Evolutionary conservation across 257 asterid species (phyloP), one percentile per base, ranked within the genome.

Genomic region (Solanum okadae): DNA sequence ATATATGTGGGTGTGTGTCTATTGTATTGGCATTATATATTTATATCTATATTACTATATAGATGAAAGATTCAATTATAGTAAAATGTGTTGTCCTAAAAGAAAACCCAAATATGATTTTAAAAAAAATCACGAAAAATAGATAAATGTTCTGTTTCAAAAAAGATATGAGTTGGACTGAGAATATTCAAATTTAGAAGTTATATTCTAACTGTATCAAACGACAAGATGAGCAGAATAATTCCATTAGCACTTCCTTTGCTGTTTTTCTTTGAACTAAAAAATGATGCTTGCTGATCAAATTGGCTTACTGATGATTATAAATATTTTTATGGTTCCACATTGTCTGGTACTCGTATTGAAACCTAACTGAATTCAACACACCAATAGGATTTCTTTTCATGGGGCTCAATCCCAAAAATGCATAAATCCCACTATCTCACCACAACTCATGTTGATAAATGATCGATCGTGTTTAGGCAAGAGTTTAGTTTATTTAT

Each of bases 341-440:
- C 61, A 5, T 1, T 52, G 63, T 56, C 25, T 1, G 4, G 2
- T 18, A 56, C 11, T 56, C 2, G 2, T 56, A 56, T 3, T 56
- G 0, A 56, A 20, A 0, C 1, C 5, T 56, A 2, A 56, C 0
- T 0, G 0, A 52, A 18, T 18, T 18, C n/a, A 18, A 16, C 10
- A 1, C n/a, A 6, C 11, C 0, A 18, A 18, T 1, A 1, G 0
- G n/a, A 49, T 14, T 18, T 3, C 1, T 18, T 56, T 52, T 46
- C 6, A 46, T 52, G 23, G 10, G 0, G 10, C 70, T 63, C 71
- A n/a, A 4, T 2, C 0, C 6, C 8, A 5, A 63, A 4, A n/a
- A 10, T 4, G 15, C 16, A 63, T 10, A 0, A 0, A n/a, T 23
- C 14, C 0, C 8, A 63, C 15, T 1, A n/a, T 63, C 14, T 63